Evolutionary conservation across 2,329 filamentous ascomycete species (phyloP), one percentile per base, ranked within the genome.

Genomic region (Byssoonygena ceratinophila): DNA sequence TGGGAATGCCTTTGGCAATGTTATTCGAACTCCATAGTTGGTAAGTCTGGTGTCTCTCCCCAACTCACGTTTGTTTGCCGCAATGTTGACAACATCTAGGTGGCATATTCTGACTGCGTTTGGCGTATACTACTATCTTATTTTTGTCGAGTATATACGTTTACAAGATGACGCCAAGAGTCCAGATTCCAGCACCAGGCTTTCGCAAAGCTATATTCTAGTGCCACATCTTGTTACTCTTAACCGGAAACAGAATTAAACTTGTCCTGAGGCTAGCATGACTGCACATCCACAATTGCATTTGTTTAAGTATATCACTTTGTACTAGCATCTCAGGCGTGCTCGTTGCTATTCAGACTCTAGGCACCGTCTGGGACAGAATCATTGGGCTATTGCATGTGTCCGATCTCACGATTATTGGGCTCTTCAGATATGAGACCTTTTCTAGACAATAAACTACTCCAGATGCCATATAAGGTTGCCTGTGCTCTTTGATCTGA

Each of bases 101-200:
- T 46, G 44, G 44, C 44, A 46, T 46, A 46, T 46, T 23, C 44
- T 46, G 5, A 46, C 44, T 23, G 44, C 44, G 7, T 22, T 46
- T 23, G 44, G 44, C 3, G 44, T 46, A 12, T 46, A 46, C n/a
- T 46, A 46, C 44, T 46, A 46, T 34, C 44, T 46, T 18, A 36
- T 46, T 8, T 46, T 46, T 9, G 44, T 46, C 11, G 44, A 46
- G n/a, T 46, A 46, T 8, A 46, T 46, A 22, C 44, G 44, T 34
- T 36, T 36, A 23, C 44, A 46, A 14, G 36, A 8, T 12, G 44
- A 36, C 44, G 14, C 18, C 18, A 8, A 4, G 9, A 11, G n/a
- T n/a, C 44, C n/a, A 46, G 9, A 16, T 18, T 23, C 29, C 25
- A 14, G 18, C 4, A 18, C 36, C 22, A 34, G 44, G 44, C 29